phyloP scores from a whole-genome alignment of 257 asterid species.

The Osmanthus fragrans region DNA sequence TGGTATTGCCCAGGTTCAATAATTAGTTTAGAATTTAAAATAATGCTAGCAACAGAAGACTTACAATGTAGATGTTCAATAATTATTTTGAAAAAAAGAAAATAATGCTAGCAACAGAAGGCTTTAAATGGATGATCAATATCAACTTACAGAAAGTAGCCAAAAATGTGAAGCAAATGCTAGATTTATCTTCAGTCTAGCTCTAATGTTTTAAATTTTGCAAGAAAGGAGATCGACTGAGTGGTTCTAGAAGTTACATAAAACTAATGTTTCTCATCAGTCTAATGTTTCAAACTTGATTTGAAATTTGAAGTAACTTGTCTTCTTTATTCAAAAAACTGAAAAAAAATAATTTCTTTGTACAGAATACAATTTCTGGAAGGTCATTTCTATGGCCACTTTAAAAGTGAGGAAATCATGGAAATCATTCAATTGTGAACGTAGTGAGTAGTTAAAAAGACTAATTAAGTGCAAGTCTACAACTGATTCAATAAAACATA shows the following conservation, averaged over 20 bases:
- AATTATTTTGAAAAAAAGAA: constrained; percentile 15
- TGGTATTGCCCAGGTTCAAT: constrained; percentile 17
- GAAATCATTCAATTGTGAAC: background rate
- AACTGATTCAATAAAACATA: background rate
- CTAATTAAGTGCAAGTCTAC: background rate
- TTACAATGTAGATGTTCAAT: background rate
- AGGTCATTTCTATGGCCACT: background rate
- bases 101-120: background rate
- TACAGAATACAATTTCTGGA: background rate
- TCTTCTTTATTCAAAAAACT: background rate
- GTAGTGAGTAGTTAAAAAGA: background rate
- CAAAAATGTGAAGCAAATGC: background rate
- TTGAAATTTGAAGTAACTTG: background rate
- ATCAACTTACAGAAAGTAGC: background rate
- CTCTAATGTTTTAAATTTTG: background rate
- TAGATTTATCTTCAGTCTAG: background rate
- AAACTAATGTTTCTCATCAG: no score
- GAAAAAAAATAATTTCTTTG: no score
- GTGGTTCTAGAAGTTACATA: background rate
- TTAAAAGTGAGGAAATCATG: background rate
- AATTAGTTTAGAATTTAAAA: constrained; percentile 15
- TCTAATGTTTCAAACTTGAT: background rate
- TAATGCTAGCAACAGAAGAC: background rate
- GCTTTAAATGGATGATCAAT: background rate
- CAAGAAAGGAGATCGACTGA: background rate